Evolutionary conservation across 2,329 filamentous ascomycete genomes (phyloP), one percentile per base, ranked within the genome.

Genomic region (Canariomyces notabilis): DNA sequence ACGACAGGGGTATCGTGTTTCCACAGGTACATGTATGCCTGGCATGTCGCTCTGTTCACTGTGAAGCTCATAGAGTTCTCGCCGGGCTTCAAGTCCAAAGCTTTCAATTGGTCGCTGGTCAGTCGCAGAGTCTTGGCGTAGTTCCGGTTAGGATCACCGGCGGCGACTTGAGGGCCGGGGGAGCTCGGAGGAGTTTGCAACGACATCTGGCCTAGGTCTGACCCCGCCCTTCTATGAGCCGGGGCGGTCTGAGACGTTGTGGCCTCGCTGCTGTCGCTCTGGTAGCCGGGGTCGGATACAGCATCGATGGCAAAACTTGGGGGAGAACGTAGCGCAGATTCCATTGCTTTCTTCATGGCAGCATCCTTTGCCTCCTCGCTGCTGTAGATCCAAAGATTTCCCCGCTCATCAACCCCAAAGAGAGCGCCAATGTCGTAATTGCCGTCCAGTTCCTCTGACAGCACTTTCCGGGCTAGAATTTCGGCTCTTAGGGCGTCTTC

Each of bases 361-460:
- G 87, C 85, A 59, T 93, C 85, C 62, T 96, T 97, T 19, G 93
- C 89, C 61, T 95, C 90, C 65, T 97, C 90, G 59, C 90, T 97
- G 68, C 89, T 93, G 70, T 98, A 98, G 56, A 98, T 97, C 91
- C 93, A 97, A n/a, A 98, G 75, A 59, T 98, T 98, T 6, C 93
- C 93, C 49, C 93, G 82, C 61, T 95, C 89, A 61, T 98, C 93
- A 36, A 93, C 91, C 11, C 90, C 93, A 58, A 98, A 95, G 22
- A 98, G 75, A 2, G 91, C 85, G 5, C 93, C 93, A 58, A 98
- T 95, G 62, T 98, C 93, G 64, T 96, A 96, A 61, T 91, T 89
- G 18, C 90, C 93, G 59, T 95, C 87, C 12, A 97, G 70, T 67
- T 97, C 91, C 62, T 98, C 89, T 0, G 89, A 84, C 11, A 98